Evolutionary conservation across 2,329 filamentous ascomycete species (phyloP).

Genomic region (Botryosphaeria dothidea): DNA sequence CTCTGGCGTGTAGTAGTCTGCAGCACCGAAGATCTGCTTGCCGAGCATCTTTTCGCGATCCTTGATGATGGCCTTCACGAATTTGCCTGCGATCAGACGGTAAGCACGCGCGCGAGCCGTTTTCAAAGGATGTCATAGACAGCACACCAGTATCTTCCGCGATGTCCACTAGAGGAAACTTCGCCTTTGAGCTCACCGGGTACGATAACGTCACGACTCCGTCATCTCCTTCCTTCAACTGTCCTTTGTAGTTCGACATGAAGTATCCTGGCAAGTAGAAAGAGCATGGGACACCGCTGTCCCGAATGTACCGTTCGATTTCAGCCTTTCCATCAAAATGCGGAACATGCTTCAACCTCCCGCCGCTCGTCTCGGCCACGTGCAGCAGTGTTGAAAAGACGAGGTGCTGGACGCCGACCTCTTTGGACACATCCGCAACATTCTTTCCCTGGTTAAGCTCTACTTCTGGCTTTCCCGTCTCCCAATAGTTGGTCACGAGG

Average conservation of each 20-base stretch:
- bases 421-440: constrained; percentile 34
- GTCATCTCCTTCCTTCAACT: not conserved
- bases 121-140: not conserved
- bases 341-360: constrained; percentile 31
- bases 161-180: constrained; percentile 22
- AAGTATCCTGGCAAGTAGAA: constrained; percentile 28
- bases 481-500: constrained; percentile 28
- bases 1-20: constrained; percentile 29
- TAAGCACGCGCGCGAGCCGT: no score
- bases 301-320: constrained; percentile 33
- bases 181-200: constrained; percentile 14
- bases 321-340: constrained; percentile 42
- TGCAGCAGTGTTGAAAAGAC: constrained; percentile 40
- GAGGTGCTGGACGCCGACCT: constrained; percentile 37
- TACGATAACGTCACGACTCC: constrained; percentile 10
- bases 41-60: constrained; percentile 42
- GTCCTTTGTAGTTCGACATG: constrained; percentile 23
- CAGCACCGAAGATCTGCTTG: constrained; percentile 46
- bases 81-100: not conserved
- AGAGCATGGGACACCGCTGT: constrained; percentile 21
- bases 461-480: constrained; percentile 24
- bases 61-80: constrained; percentile 31
- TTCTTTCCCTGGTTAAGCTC: constrained; percentile 36
- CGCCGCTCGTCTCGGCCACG: constrained; percentile 29
- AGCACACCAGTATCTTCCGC: constrained; percentile 21